Evolutionary conservation across 2,329 filamentous ascomycete genomes (phyloP).

Genomic region (Arthrobotrys iridis): DNA sequence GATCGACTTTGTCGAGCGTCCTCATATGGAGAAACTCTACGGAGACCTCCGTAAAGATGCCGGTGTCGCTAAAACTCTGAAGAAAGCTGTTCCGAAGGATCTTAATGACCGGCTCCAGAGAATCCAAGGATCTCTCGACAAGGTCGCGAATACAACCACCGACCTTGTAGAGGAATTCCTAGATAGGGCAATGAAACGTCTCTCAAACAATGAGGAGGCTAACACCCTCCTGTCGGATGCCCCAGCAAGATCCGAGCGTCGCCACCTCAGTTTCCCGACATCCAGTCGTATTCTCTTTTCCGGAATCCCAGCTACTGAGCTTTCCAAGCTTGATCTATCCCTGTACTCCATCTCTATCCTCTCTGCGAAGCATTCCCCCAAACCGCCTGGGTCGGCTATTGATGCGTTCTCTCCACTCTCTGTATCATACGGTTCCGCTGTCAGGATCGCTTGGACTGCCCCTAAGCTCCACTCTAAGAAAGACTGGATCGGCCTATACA

Average conservation of each 20-base stretch:
- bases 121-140: conserved; percentile 81
- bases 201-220: conserved; percentile 67
- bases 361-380: conserved; percentile 52
- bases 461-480: conserved; percentile 86
- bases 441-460: conserved; percentile 89
- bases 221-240: conserved; percentile 27
- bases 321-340: conserved; percentile 69
- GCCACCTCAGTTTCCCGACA: conserved; percentile 38
- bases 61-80: conserved; percentile 89
- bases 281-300: conserved; percentile 43
- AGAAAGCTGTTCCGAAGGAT: conserved; percentile 81
- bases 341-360: conserved; percentile 76
- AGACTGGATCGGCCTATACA: conserved; percentile 96
- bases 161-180: conserved; percentile 92
- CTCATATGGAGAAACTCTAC: conserved; percentile 98
- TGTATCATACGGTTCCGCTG: conserved; percentile 88
- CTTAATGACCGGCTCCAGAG: conserved; percentile 53
- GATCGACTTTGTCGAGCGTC: conserved; percentile 91
- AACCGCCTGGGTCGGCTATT: conserved; percentile 34
- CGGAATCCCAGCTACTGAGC: conserved; percentile 67
- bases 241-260: neutral
- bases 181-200: conserved; percentile 82
- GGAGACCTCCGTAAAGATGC: conserved; percentile 85
- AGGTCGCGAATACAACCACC: conserved; percentile 82
- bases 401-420: conserved; percentile 75